Base-by-base conservation (phyloP, 1,284 basidiomycete species). In the Naganishia albida region DNA sequence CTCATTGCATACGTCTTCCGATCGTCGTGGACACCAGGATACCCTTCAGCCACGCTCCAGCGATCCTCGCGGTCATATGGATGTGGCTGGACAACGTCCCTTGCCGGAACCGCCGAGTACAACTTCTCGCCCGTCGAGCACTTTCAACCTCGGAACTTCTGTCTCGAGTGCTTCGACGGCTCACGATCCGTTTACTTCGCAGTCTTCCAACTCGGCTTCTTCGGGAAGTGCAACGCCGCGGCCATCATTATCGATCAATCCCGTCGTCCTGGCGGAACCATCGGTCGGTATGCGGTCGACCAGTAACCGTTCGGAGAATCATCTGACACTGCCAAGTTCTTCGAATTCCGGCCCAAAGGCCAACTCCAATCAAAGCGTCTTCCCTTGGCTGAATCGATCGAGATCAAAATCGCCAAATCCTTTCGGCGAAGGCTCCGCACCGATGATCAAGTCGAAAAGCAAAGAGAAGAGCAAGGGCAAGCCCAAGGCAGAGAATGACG, bases 401-500 rank as follows among this genome's bases (percentile, higher is more conserved):
- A 38, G 57, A 20, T 39, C 44, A 16, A 60, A 60, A 26, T 60
- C 57, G 25, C 57, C 57, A 34, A 60, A 60, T 26, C 57, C 46
- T 13, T 26, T 25, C 6, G 46, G 49, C 12, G 46, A 60, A 49
- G 46, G 34, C 23, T 60, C 57, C 18, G 30, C 38, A 7, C 30
- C 57, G 20, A 50, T 60, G 57, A 20, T 49, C 34, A 49, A 60
- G 23, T 50, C 57, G 23, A 60, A 60, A 40, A 60, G 57, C 57
- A 60, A 50, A 13, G 57, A 60, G 16, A 60, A 50, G 23, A 34
- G 46, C 15, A 60, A 60, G 23, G 46, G 30, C 12, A 60, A 60
- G 23, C 3, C 46, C 1, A 52, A 63, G 23, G 7, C 50, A 1
- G 64, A 34, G n/a, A 46, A 66, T 15, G 76, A 78, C 62, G 74